Base-by-base conservation (phyloP, 1,139 yeast genomes). In the Zygoascus sp. region DNA sequence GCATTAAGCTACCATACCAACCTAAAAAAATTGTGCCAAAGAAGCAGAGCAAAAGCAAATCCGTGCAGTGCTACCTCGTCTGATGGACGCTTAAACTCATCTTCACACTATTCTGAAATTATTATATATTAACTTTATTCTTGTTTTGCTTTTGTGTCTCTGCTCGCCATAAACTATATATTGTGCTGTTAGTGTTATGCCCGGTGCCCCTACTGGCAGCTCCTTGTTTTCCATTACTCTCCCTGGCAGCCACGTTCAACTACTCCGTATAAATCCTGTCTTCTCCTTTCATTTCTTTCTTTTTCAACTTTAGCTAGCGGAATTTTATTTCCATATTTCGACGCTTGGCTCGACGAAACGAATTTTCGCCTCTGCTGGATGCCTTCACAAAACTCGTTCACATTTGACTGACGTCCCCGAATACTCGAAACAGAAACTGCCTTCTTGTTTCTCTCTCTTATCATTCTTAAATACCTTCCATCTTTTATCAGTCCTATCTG, bases 101-200 rank as follows among this genome's bases (percentile, higher is more conserved):
- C 25, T 17, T 9, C n/a, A n/a, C n/a, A 16, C 27, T 27, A 20
- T n/a, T n/a, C n/a, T 35, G 25, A 35, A 13, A 35, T 35, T 20
- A 35, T 35, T 20, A 16, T 21, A 20, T 20, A n/a, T 35, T 35
- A 19, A 35, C 39, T 35, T 35, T 35, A 20, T 19, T 20, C 25
- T 13, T 21, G 13, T 35, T 35, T 35, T 35, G 23, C 39, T 35
- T 35, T 35, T 35, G 39, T 19, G 27, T n/a, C 15, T 16, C 19
- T 10, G 16, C 25, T 35, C 37, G 17, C 25, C 25, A 19, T n/a
- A 35, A 35, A 35, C 25, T 35, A 35, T 35, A 35, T 35, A 35
- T 35, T 35, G 5, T 8, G 39, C 39, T 21, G 27, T 16, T 35
- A 27, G 39, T 35, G 34, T n/a, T n/a, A 30, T 30, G 15, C 34